Conservation (phyloP, 1,284 basidiomycete species). For the Heterobasidion parviporum region DNA sequence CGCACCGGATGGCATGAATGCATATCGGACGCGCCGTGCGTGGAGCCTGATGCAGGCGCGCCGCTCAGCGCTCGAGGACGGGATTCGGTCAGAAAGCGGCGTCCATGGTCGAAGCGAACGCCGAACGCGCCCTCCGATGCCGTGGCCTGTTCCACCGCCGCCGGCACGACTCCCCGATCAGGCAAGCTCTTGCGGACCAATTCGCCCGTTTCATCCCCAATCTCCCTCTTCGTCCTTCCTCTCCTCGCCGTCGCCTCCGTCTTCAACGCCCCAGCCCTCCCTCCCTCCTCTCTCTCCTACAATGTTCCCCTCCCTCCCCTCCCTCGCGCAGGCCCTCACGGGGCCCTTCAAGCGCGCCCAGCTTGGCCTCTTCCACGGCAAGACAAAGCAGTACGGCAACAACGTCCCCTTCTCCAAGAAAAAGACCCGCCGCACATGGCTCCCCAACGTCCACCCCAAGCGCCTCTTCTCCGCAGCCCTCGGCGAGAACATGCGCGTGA, state of each 20-base stretch:
- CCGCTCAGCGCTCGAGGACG: no score
- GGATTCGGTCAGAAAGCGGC: no score
- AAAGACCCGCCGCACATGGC: conserved; percentile 87
- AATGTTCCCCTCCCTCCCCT: conserved; percentile 28
- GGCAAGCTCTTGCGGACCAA: no score
- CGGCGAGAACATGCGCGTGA: conserved; percentile 48
- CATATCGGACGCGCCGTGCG: no score
- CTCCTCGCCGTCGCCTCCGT: background rate
- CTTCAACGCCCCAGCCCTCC: background rate
- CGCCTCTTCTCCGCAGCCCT: conserved; percentile 61
- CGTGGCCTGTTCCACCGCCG: no score
- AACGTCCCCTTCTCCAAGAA: conserved; percentile 87
- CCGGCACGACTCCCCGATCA: no score
- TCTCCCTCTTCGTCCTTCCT: background rate
- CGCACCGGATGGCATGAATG: no score
- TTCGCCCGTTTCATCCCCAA: background rate
- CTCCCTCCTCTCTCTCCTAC: background rate
- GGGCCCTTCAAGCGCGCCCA: conserved; percentile 72
- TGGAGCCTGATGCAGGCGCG: no score
- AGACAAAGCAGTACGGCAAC: conserved; percentile 77
- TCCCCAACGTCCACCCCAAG: conserved; percentile 80
- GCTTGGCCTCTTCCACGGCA: conserved; percentile 74
- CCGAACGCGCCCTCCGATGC: no score
- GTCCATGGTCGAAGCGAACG: no score
- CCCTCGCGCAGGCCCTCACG: conserved; percentile 20